These are phyloP conservation scores for Trifolium pratense DNA, from an alignment of 306 rosid species.

Conservation along the genomic window DNA sequence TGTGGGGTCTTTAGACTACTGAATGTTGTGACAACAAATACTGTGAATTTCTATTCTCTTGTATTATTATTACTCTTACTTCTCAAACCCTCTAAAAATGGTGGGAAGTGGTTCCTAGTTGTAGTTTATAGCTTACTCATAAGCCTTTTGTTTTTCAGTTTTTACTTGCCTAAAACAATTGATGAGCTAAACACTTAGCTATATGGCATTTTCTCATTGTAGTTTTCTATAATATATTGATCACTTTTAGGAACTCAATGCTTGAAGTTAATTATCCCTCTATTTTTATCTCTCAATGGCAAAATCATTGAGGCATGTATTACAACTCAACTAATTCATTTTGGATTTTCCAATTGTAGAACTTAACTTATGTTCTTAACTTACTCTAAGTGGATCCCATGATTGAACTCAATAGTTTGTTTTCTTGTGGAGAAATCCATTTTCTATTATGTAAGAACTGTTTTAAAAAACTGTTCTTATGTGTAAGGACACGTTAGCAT, in stretches of 20 bases:
- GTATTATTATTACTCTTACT: constrained; percentile 62
- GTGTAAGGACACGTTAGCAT: not conserved
- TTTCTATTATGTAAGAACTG: not conserved
- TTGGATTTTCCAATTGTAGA: constrained; percentile 28
- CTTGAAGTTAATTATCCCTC: not conserved
- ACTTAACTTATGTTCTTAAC: constrained; percentile 26
- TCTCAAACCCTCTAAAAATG: constrained; percentile 46
- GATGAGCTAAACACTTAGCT: constrained; percentile 68
- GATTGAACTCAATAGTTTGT: not conserved
- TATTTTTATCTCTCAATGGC: not conserved
- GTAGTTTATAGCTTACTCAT: constrained; percentile 55
- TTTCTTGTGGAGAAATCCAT: not conserved
- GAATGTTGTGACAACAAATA: constrained; percentile 55
- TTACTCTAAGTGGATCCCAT: not conserved
- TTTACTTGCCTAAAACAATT: constrained; percentile 47
- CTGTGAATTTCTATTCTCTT: constrained; percentile 47
- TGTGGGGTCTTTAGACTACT: constrained; percentile 87
- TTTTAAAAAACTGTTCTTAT: not conserved
- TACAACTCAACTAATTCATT: not conserved
- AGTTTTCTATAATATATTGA: constrained; percentile 49
- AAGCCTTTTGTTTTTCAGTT: constrained; percentile 38
- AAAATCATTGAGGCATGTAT: not conserved
- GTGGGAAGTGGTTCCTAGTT: constrained; percentile 49
- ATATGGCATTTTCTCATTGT: constrained; percentile 46
- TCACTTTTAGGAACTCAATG: not conserved